Evolutionary conservation across 2,329 filamentous ascomycete species (phyloP), one percentile per base, ranked within the genome.

Genomic region (Fusarium annulatum): DNA sequence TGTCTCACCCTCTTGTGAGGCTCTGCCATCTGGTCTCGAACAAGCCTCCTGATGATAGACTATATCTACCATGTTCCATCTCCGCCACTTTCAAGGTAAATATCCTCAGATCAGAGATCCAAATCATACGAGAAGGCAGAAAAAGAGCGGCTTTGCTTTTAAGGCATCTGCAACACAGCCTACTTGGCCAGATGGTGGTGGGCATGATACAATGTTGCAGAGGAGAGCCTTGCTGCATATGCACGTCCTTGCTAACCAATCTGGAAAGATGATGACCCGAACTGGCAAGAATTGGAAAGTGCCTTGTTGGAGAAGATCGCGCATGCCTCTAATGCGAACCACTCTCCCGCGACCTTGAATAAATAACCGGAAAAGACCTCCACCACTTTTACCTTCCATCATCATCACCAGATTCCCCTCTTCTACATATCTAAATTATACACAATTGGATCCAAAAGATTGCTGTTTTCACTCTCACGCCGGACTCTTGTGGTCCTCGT

Each of bases 201-300:
- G 52, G 52, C 15, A 43, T 23, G 26, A 56, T 28, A 28, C 19
- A n/a, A 30, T 53, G 45, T 21, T 53, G 26, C 36, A 33, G 26
- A 63, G n/a, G 41, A 34, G 21, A 64, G 61, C 58, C 61, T 64
- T 64, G n/a, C 9, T 15, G 9, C 38, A 56, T 56, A 56, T 42
- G 23, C 57, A 36, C 61, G 18, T 30, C 61, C 38, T 64, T 26
- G 5, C n/a, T 16, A 19, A 36, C 57, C 38, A 38, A 64, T 63
- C 38, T 41, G 45, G 58, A 36, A 62, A 64, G 58, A 26, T 33
- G 23, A 62, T 33, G 16, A 11, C 60, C 53, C 26, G 52, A 30
- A 42, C 15, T 43, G 21, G 52, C 6, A 23, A 4, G 21, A 56
- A 30, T 28, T 19, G 16, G 15, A 42, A 33, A 19, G 9, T 19